phyloP scores from a whole-genome alignment of 2,329 filamentous ascomycete genomes.

The Diaporthe citri region DNA sequence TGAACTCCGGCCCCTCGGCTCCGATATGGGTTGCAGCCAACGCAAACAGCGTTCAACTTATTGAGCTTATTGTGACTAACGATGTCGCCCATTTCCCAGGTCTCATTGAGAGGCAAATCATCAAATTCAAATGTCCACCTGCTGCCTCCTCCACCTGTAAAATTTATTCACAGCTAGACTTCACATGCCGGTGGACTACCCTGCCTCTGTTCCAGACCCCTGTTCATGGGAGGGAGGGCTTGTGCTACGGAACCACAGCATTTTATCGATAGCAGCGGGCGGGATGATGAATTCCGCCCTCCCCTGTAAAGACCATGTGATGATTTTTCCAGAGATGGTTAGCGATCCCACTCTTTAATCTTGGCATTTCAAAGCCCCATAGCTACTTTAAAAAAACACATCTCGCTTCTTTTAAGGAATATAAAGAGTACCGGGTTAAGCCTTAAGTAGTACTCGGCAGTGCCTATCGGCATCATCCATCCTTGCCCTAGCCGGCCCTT shows the following conservation, averaged over 20 bases:
- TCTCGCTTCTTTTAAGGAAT: no score
- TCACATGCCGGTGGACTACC: not conserved
- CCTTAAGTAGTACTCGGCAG: no score
- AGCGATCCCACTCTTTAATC: no score
- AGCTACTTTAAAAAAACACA: no score
- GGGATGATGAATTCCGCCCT: no score
- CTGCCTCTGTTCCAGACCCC: not conserved
- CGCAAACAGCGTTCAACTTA: not conserved
- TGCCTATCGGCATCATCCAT: no score
- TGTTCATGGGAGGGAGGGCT: not conserved
- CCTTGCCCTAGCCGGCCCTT: no score
- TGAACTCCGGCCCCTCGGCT: not conserved
- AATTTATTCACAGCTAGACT: not conserved
- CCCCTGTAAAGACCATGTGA: no score
- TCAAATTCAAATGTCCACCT: not conserved
- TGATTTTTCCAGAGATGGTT: no score
- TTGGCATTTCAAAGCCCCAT: no score
- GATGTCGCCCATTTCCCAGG: not conserved
- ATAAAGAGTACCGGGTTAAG: no score
- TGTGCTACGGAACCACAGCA: not conserved
- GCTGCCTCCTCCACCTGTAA: not conserved
- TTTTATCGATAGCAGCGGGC: not conserved
- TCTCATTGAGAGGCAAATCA: not conserved
- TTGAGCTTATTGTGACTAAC: not conserved
- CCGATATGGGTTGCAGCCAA: not conserved